These are phyloP conservation scores for Mycena alexandri DNA, from an alignment of 768 basidiomycete genomes.

Conservation along the genomic window DNA sequence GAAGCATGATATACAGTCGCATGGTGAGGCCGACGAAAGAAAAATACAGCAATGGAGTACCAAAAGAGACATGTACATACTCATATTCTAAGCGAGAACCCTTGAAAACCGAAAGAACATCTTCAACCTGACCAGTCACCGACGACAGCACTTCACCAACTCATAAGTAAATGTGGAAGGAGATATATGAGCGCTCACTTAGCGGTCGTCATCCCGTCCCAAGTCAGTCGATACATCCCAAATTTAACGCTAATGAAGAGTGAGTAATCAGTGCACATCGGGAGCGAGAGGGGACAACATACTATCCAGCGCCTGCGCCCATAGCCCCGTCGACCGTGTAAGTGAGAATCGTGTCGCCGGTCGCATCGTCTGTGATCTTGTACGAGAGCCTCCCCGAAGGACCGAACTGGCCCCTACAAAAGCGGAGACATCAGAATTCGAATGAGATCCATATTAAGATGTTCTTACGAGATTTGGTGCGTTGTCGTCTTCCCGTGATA, in stretches of 20 bases:
- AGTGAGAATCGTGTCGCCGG: conserved; percentile 27
- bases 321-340: conserved; percentile 34
- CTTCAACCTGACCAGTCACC: conserved; percentile 19
- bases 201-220: conserved; percentile 36
- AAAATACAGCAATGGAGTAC: no score
- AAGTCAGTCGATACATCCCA: conserved; percentile 33
- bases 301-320: conserved; percentile 38
- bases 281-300: background rate
- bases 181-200: conserved; percentile 10
- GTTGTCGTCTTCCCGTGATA: conserved; percentile 33
- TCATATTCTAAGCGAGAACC: no score
- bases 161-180: background rate
- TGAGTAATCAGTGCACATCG: background rate
- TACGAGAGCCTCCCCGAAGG: conserved; percentile 32
- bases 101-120: no score
- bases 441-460: background rate
- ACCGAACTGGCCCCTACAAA: conserved; percentile 33
- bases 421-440: background rate
- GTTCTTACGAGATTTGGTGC: conserved; percentile 31
- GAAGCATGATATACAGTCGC: no score
- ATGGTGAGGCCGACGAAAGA: no score
- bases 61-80: no score
- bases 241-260: conserved; percentile 31
- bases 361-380: conserved; percentile 30
- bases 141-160: conserved; percentile 16